Base-by-base conservation (phyloP, 2,329 filamentous ascomycete genomes). In the Davidsoniella neocaledoniae region DNA sequence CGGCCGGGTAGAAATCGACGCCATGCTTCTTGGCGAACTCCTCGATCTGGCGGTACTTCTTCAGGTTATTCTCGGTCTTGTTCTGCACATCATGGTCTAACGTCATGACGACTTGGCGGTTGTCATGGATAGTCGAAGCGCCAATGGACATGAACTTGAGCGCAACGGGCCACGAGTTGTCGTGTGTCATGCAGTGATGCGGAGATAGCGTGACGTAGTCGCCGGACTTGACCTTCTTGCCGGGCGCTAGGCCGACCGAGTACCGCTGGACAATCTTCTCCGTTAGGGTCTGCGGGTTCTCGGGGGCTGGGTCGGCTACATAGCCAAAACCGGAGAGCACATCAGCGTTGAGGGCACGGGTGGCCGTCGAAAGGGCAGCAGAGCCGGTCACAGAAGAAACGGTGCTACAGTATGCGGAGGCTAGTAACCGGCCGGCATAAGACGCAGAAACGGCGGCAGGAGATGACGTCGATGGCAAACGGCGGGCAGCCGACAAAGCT, bases 181-280 rank as follows among this genome's bases (percentile, higher is more conserved):
- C 83, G 66, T 94, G 88, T 0, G 84, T 87, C 83, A 94, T 88
- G 65, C 80, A 84, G 49, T 42, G 50, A 19, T 54, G 48, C 1
- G 54, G 45, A 19, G 26, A 21, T 70, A 94, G 70, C 0, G 76
- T 83, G 52, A 95, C 78, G 68, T 91, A 95, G 71, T 94, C 87
- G 59, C 88, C 87, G 4, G 75, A 70, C 58, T 73, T 74, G 58
- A 94, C 83, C 51, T 73, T 69, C 67, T 94, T 94, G 53, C 79
- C 85, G 9, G 76, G 63, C 1, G 83, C 66, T 1, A 94, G 73
- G 8, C 80, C 85, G n/a, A 87, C 72, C 0, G 86, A 74, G 63
- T 94, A 81, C 14, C 73, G 67, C 63, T 95, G 88, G 0, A 94
- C 81, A 53, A 95, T 94, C 70, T 94, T 94, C 63, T 95, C 88